Evolutionary conservation across 345 rosid species (phyloP), one percentile per base, ranked within the genome.

Genomic region (Eutrema yunnanense): DNA sequence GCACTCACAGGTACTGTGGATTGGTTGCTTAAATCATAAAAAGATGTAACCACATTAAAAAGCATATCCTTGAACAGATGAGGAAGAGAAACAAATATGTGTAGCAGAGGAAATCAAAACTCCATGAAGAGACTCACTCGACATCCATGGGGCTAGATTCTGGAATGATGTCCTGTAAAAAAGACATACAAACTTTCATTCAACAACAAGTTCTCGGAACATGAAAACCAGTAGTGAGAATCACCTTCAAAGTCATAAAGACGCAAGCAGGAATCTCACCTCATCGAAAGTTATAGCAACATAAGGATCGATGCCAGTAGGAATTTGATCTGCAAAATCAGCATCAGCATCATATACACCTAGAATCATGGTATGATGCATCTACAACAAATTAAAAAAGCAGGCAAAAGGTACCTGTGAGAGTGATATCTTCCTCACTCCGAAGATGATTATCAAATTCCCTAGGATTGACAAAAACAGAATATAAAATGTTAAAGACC

Each of bases 401-500:
- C 3, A 77, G 6, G 32, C 34, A 46, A 61, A 62, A 40, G 13
- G 29, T 65, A 77, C 90, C 94, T 80, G 81, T 50, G 52, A 92
- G 89, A 32, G 96, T 92, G 62, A 95, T 95, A 22, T 87, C 98
- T 69, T 92, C 96, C 0, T 26, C 77, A 69, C 74, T 82, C 64
- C 80, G 72, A 34, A 47, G 72, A 85, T 94, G 89, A 74, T 64
- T 65, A 80, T 89, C 89, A 9, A 71, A 80, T 22, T 72, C 80
- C 76, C 94, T 85, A 76, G 11, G 14, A 54, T 34, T 16, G 62
- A 16, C 70, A 72, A 67, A 36, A 7, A 8, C 26, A 10, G 0
- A 40, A 37, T 36, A 36, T 2, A 34, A 72, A 42, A 40, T 12
- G 8, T 36, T 32, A 62, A 32, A 19, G 16, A 65, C 6, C 48